phyloP scores from a whole-genome alignment of 148 eudicot species.

The Vaccinium myrtillus region DNA sequence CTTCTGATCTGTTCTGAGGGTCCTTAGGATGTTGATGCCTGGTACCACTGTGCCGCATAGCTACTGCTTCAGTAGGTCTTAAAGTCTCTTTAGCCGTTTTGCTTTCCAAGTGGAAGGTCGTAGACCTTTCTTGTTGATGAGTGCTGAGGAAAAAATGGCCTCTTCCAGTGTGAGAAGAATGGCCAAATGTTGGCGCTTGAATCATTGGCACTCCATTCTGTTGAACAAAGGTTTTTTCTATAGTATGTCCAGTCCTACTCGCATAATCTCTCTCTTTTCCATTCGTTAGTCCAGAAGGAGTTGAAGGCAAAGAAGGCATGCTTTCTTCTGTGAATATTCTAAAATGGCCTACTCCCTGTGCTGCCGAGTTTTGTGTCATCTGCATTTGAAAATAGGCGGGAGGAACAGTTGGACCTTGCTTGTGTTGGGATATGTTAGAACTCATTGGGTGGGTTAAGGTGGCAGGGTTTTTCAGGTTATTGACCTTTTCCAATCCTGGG shows the following conservation, averaged over 20 bases:
- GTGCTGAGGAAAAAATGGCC: conserved; percentile 15
- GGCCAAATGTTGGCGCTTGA: conserved; percentile 23
- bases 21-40: conserved; percentile 19
- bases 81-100: conserved; percentile 9
- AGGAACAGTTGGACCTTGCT: conserved; percentile 23
- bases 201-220: conserved; percentile 20
- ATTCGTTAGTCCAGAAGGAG: conserved; percentile 18
- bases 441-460: conserved; percentile 15
- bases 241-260: conserved; percentile 20
- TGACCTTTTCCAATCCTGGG: conserved; percentile 14
- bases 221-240: conserved; percentile 17
- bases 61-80: conserved; percentile 18
- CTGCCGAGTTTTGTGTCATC: conserved; percentile 22
- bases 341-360: conserved; percentile 16
- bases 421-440: conserved; percentile 18
- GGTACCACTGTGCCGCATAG: conserved; percentile 8
- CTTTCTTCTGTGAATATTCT: conserved; percentile 26
- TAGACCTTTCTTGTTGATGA: conserved; percentile 21
- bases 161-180: conserved; percentile 5
- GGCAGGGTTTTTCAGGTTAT: conserved; percentile 12
- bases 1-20: conserved; percentile 10
- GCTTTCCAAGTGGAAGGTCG: conserved; percentile 21
- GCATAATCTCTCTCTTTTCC: conserved; percentile 13
- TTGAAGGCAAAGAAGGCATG: conserved; percentile 29
- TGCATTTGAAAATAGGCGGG: conserved; percentile 23